Percentiles rank a stretch among this genome's conserved stretches.
Conservation (phyloP, 1,139 yeast species). For the Kluyveromyces marxianus region DNA sequence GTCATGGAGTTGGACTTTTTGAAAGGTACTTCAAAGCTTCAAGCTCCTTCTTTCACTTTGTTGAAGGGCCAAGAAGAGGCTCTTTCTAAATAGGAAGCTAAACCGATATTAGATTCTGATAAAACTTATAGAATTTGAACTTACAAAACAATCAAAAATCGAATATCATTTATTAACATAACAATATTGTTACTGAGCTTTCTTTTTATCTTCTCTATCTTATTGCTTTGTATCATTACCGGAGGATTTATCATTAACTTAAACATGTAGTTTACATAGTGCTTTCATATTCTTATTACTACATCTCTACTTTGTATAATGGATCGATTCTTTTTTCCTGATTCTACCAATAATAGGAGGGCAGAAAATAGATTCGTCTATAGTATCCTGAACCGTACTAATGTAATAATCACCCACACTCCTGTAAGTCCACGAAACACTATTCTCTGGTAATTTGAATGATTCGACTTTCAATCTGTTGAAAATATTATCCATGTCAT, state of each 20-base stretch:
- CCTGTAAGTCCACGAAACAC: conserved; percentile 87
- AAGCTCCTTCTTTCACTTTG: conserved; percentile 80
- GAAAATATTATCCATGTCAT: conserved; percentile 50
- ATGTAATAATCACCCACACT: conserved; percentile 73
- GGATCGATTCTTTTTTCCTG: conserved; percentile 15
- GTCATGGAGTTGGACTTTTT: conserved; percentile 92
- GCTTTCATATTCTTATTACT: no score
- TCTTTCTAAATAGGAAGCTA: conserved; percentile 14
- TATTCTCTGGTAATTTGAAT: conserved; percentile 56
- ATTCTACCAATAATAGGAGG: conserved; percentile 20
- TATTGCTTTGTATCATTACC: neutral
- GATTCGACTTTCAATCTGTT: conserved; percentile 61
- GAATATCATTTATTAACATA: no score
- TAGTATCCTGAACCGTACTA: conserved; percentile 53
- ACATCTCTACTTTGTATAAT: conserved; percentile 19
- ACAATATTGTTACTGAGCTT: neutral
- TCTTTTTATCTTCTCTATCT: conserved; percentile 2
- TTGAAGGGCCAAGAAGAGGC: conserved; percentile 71
- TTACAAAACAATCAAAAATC: no score
- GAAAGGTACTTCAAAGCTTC: conserved; percentile 83
- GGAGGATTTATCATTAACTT: neutral
- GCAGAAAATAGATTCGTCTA: conserved; percentile 35
- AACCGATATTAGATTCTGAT: no score
- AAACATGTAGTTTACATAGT: no score
- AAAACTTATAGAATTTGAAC: no score